Evolutionary conservation across 441 rosid species (phyloP).

Genomic region (Arabidopsis hybrid): DNA sequence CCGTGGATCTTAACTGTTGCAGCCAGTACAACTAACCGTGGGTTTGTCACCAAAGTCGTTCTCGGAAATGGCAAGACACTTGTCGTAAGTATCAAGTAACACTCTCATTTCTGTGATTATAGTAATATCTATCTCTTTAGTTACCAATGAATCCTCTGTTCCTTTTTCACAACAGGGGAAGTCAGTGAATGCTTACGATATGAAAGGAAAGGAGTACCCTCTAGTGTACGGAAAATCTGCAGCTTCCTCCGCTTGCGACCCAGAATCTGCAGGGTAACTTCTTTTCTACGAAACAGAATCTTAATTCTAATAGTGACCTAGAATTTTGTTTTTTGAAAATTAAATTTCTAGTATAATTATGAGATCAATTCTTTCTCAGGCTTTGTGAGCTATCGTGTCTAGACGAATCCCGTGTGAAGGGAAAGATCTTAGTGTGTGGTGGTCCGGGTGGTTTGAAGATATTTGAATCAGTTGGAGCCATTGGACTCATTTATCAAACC

Average conservation of each 20-base stretch:
- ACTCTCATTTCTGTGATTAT: not conserved
- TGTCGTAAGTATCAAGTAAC: slow-evolving; percentile 38
- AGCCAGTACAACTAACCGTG: slow-evolving; percentile 43
- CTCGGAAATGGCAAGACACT: slow-evolving; percentile 42
- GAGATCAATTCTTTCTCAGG: slow-evolving; percentile 20
- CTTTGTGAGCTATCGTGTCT: slow-evolving; percentile 15
- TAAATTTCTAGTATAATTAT: not conserved
- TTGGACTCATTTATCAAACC: slow-evolving; percentile 26
- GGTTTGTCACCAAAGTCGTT: slow-evolving; percentile 34
- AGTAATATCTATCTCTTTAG: slow-evolving; percentile 15
- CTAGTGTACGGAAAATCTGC: slow-evolving; percentile 28
- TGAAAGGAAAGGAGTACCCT: slow-evolving; percentile 46
- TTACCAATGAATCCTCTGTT: not conserved
- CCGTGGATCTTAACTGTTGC: slow-evolving; percentile 48
- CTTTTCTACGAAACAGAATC: slow-evolving; percentile 16
- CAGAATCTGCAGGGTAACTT: slow-evolving; percentile 16
- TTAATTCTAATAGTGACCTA: not conserved
- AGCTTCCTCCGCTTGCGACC: not conserved
- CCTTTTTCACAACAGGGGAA: slow-evolving; percentile 47
- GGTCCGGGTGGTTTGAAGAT: not conserved
- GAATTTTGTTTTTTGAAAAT: not conserved
- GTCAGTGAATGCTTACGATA: slow-evolving; percentile 52
- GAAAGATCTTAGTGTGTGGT: slow-evolving; percentile 36
- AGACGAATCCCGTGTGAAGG: slow-evolving; percentile 12
- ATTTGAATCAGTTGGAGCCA: slow-evolving; percentile 38